Conservation (phyloP, 768 basidiomycete species). For the Suillus alpinus region DNA sequence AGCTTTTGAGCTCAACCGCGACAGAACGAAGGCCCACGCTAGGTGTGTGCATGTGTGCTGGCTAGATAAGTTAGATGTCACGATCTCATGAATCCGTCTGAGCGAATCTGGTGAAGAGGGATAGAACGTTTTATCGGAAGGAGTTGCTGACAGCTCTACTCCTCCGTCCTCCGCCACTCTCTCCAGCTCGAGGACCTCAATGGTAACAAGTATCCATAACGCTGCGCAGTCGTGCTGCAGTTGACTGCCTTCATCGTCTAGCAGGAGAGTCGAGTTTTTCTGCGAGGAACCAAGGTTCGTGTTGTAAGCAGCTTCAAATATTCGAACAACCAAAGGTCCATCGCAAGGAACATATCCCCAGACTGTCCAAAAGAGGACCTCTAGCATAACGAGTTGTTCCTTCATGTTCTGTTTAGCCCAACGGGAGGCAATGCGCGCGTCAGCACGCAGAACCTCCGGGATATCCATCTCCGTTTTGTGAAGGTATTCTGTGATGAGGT, state of each 20-base stretch:
- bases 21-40: slow-evolving; percentile 83
- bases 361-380: slow-evolving; percentile 76
- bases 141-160: slow-evolving; percentile 52
- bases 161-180: slow-evolving; percentile 50
- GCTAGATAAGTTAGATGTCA: slow-evolving; percentile 55
- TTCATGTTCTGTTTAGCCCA: slow-evolving; percentile 74
- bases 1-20: slow-evolving; percentile 50
- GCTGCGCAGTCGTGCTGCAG: slow-evolving; percentile 66
- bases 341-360: slow-evolving; percentile 52
- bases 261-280: slow-evolving; percentile 41
- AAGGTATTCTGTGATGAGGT: slow-evolving; percentile 17
- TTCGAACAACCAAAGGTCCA: slow-evolving; percentile 60
- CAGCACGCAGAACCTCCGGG: slow-evolving; percentile 48
- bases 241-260: slow-evolving; percentile 63
- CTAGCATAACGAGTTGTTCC: slow-evolving; percentile 79
- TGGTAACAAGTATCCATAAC: slow-evolving; percentile 73
- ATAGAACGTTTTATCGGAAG: slow-evolving; percentile 50
- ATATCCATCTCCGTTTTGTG: slow-evolving; percentile 49
- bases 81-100: slow-evolving; percentile 63
- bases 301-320: slow-evolving; percentile 55
- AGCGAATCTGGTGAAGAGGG: slow-evolving; percentile 61
- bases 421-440: slow-evolving; percentile 57
- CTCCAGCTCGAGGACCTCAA: slow-evolving; percentile 79
- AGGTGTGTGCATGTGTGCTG: slow-evolving; percentile 72
- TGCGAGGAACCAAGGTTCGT: slow-evolving; percentile 48